Base-by-base conservation (phyloP, 805 yeast genomes). In the Candida nemodendra region DNA sequence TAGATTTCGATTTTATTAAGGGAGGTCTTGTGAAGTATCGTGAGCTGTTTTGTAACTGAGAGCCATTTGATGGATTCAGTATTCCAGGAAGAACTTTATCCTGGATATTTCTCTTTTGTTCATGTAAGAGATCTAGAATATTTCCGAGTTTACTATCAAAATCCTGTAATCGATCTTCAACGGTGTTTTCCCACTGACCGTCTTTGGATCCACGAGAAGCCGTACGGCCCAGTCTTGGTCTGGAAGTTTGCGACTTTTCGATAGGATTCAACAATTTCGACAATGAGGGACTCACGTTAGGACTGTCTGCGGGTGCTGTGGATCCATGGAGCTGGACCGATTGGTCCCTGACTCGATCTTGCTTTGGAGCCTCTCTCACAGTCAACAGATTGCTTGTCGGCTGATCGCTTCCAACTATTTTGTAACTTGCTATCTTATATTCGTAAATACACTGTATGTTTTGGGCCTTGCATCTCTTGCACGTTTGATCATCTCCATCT, bases 371-470 rank as follows among this genome's bases (percentile, higher is more conserved):
- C 12, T 5, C 9, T n/a, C 28, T 15, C 14, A 9, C 8, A 9
- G 6, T 17, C 18, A 21, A 11, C 7, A 11, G 11, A 7, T 21
- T 21, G 11, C 9, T 8, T 8, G 24, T 8, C 9, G 9, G 9
- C 24, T 8, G 43, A 18, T 54, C 55, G 24, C 53, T 49, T 3
- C 59, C 62, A 12, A 54, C 62, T n/a, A 56, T 47, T 30, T 57
- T 62, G 38, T 59, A 62, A 29, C 65, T 62, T 2, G 81, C 79
- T 3, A 77, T 63, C 44, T 73, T 77, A 35, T 72, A 71, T 32
- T 77, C 78, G 56, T 73, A 80, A 21, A 73, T 72, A 50, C 88
- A 81, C 30, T 70, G 72, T 19, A 74, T 65, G 13, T 75, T 75
- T 14, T 64, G 68, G 26, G 70, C 68, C 12, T 65, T 46, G 53